Conservation (phyloP, 139 green algal genomes). For the Volvox reticuliferus region DNA sequence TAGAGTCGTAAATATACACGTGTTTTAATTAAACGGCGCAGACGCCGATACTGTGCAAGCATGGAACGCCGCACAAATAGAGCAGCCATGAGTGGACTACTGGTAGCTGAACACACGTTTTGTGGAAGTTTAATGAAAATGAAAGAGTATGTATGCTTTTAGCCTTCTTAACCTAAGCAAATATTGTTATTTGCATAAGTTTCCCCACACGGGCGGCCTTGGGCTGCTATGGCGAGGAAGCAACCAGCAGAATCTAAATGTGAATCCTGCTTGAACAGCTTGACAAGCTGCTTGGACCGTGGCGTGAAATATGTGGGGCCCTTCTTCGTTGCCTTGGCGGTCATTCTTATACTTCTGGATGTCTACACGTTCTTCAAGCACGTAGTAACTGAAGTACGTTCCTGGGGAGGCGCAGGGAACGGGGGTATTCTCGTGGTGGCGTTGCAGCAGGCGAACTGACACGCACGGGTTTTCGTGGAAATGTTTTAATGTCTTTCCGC, state of each 20-base stretch:
- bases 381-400: conserved; percentile 36
- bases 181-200: too few relatives aligned
- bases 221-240: neutral
- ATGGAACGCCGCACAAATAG: too few relatives aligned
- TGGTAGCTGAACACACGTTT: too few relatives aligned
- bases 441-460: neutral
- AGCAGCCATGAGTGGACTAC: too few relatives aligned
- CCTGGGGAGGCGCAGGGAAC: neutral
- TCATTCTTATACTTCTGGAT: conserved; percentile 46
- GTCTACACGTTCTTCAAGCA: conserved; percentile 54
- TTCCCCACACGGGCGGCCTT: too few relatives aligned
- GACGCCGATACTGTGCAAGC: too few relatives aligned
- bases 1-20: too few relatives aligned
- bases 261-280: neutral
- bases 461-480: neutral
- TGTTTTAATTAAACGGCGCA: too few relatives aligned
- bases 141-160: too few relatives aligned
- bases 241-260: neutral
- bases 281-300: conserved; percentile 15
- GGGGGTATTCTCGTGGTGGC: neutral
- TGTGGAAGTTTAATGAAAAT: too few relatives aligned
- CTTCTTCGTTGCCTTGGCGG: conserved; percentile 38
- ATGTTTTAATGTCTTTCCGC: neutral
- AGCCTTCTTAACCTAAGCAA: too few relatives aligned
- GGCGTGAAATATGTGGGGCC: conserved; percentile 43